phyloP scores from a whole-genome alignment of 2,329 filamentous ascomycete genomes.

The Cercospora sesami region DNA sequence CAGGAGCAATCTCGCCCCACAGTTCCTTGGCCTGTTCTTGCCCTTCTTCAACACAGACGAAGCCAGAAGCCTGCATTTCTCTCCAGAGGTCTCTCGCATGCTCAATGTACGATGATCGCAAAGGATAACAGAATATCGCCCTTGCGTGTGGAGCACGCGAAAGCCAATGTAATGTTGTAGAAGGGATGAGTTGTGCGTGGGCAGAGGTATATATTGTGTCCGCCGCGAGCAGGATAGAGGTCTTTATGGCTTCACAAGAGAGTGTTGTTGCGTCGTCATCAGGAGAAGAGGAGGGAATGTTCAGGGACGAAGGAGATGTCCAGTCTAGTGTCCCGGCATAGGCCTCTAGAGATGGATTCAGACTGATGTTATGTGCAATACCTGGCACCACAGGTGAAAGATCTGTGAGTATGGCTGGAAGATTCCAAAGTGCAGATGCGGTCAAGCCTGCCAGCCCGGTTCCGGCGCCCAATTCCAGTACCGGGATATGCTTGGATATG shows the following conservation, averaged over 20 bases:
- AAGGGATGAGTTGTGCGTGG: conserved; percentile 43
- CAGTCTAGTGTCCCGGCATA: conserved; percentile 43
- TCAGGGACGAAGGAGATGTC: conserved; percentile 34
- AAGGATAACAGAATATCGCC: conserved; percentile 43
- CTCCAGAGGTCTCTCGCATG: conserved; percentile 46
- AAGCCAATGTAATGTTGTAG: conserved; percentile 43
- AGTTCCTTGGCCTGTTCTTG: conserved; percentile 34
- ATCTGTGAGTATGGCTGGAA: conserved; percentile 39
- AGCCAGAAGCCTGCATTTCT: conserved; percentile 40
- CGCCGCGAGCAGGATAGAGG: conserved; percentile 44
- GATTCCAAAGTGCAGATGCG: conserved; percentile 38
- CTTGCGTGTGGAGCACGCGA: conserved; percentile 33
- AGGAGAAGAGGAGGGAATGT: neutral
- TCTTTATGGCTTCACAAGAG: conserved; percentile 27
- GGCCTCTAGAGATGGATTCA: conserved; percentile 33
- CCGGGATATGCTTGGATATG: conserved; percentile 19
- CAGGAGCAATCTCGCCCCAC: conserved; percentile 41
- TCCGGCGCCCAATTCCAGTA: conserved; percentile 44
- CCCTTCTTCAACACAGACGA: conserved; percentile 41
- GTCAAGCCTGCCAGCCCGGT: conserved; percentile 43
- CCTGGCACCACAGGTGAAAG: conserved; percentile 39
- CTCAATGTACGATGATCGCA: conserved; percentile 47
- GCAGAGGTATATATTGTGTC: conserved; percentile 47
- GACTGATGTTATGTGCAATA: conserved; percentile 37
- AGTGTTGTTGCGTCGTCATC: conserved; percentile 13